These are phyloP conservation scores for Huntiella abstrusa DNA, from an alignment of 2,329 filamentous ascomycete species.

Conservation along the genomic window DNA sequence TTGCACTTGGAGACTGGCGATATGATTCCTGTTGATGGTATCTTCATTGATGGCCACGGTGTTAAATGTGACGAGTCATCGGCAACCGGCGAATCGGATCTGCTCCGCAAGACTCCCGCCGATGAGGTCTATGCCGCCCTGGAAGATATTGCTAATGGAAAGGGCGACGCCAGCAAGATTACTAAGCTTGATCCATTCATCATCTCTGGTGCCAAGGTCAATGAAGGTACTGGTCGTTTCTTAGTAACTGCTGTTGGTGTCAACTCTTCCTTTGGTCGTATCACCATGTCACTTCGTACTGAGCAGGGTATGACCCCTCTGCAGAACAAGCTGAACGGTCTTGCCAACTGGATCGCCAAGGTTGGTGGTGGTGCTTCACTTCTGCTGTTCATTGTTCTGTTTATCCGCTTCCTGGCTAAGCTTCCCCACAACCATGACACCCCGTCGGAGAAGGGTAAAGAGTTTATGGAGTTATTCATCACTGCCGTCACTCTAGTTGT, in stretches of 20 bases:
- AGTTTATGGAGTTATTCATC: slow-evolving; percentile 46
- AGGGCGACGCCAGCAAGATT: slow-evolving; percentile 18
- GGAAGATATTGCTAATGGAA: slow-evolving; percentile 17
- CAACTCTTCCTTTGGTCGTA: slow-evolving; percentile 34
- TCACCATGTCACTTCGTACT: slow-evolving; percentile 34
- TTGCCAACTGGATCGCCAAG: slow-evolving; percentile 20
- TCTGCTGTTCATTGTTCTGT: slow-evolving; percentile 55
- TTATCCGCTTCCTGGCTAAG: slow-evolving; percentile 55
- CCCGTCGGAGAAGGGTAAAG: slow-evolving; percentile 34
- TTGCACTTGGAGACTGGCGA: slow-evolving; percentile 52
- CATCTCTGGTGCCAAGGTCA: slow-evolving; percentile 35
- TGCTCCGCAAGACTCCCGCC: slow-evolving; percentile 46
- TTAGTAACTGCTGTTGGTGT: slow-evolving; percentile 36
- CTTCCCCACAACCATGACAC: slow-evolving; percentile 31
- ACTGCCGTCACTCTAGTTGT: slow-evolving; percentile 48
- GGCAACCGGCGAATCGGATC: slow-evolving; percentile 54
- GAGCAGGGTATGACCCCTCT: slow-evolving; percentile 34
- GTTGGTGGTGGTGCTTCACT: slow-evolving; percentile 46
- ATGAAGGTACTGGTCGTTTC: slow-evolving; percentile 33
- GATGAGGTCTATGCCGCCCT: slow-evolving; percentile 38
- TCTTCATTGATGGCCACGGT: slow-evolving; percentile 38
- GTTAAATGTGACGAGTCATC: slow-evolving; percentile 53
- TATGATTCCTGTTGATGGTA: slow-evolving; percentile 50
- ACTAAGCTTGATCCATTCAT: slow-evolving; percentile 42
- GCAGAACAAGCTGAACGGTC: slow-evolving; percentile 30